These are phyloP conservation scores for Athelia psychrophila DNA, from an alignment of 1,284 basidiomycete species.

Conservation along the genomic window DNA sequence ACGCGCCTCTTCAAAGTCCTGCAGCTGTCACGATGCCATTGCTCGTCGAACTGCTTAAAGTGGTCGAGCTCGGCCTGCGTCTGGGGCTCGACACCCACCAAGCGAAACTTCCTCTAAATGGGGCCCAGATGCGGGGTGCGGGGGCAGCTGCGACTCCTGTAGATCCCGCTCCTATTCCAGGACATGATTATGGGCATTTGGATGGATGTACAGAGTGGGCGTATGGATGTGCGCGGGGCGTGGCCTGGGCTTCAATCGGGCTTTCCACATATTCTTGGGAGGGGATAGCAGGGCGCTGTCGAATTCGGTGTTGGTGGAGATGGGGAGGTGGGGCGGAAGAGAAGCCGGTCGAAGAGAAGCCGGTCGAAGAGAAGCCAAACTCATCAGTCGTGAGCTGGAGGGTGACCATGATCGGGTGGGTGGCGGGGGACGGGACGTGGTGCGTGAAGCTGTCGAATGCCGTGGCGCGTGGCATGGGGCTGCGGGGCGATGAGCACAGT, in stretches of 20 bases:
- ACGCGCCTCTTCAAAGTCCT: too few relatives aligned
- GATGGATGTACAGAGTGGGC: slow-evolving; percentile 2
- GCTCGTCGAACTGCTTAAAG: too few relatives aligned
- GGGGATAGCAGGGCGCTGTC: slow-evolving; percentile 44
- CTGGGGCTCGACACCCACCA: too few relatives aligned
- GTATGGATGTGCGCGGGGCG: too few relatives aligned
- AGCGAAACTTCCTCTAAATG: slow-evolving; percentile 11
- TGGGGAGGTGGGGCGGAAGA: slow-evolving; percentile 13
- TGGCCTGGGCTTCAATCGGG: slow-evolving; percentile 14
- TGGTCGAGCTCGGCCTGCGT: too few relatives aligned
- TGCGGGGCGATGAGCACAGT: slow-evolving; percentile 28
- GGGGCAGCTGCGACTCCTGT: too few relatives aligned
- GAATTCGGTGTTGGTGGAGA: slow-evolving; percentile 10
- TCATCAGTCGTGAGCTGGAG: slow-evolving; percentile 39
- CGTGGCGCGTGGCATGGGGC: slow-evolving; percentile 11
- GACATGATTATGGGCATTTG: too few relatives aligned
- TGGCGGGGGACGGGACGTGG: slow-evolving; percentile 22
- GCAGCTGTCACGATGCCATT: too few relatives aligned
- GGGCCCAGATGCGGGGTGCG: slow-evolving; percentile 24
- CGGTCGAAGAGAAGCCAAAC: slow-evolving; percentile 2
- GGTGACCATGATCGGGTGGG: slow-evolving; percentile 45
- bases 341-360: slow-evolving; percentile 3
- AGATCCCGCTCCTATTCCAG: too few relatives aligned
- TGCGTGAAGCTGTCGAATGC: slow-evolving; percentile 16
- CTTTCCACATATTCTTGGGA: slow-evolving; percentile 40